These are phyloP conservation scores for Ogataea siamensis DNA, from an alignment of 805 yeast genomes.

Conservation along the genomic window DNA sequence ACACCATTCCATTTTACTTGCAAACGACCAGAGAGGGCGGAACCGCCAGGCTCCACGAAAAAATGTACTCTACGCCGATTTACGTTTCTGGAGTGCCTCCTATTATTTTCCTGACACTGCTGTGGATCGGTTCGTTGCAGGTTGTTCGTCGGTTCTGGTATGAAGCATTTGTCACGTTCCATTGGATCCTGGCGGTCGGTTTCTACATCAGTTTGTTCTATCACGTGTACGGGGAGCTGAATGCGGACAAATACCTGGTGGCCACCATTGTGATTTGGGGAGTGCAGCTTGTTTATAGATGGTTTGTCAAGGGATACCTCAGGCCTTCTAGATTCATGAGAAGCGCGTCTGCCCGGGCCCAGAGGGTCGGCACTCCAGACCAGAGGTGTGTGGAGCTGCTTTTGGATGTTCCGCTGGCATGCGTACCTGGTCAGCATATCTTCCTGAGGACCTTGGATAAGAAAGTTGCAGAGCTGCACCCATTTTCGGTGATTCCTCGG, in stretches of 20 bases:
- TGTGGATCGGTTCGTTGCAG: constrained; percentile 44
- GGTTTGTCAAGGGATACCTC: constrained; percentile 44
- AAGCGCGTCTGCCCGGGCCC: constrained; percentile 19
- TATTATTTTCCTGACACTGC: constrained; percentile 40
- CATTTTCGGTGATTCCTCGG: constrained; percentile 48
- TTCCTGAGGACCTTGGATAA: constrained; percentile 46
- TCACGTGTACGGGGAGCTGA: constrained; percentile 40
- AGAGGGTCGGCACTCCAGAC: constrained; percentile 33
- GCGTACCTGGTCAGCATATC: constrained; percentile 58
- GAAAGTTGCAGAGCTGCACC: constrained; percentile 51
- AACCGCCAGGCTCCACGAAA: constrained; percentile 20
- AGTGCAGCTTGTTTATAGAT: constrained; percentile 46
- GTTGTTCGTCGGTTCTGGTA: constrained; percentile 40
- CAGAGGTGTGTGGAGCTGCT: constrained; percentile 37
- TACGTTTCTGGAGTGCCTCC: constrained; percentile 48
- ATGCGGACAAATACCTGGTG: constrained; percentile 43
- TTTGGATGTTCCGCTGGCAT: constrained; percentile 34
- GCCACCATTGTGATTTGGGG: constrained; percentile 53
- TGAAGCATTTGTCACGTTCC: constrained; percentile 49
- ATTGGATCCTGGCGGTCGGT: constrained; percentile 52
- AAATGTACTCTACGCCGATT: constrained; percentile 24
- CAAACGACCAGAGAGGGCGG: constrained; percentile 53
- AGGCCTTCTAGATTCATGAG: constrained; percentile 42
- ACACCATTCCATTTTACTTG: constrained; percentile 47
- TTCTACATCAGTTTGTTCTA: constrained; percentile 45